A percentile compares a stretch with the other conserved stretches of the same genome.
phyloP scores from a whole-genome alignment of 2,329 filamentous ascomycete genomes.

The Phaeomoniella chlamydospora region DNA sequence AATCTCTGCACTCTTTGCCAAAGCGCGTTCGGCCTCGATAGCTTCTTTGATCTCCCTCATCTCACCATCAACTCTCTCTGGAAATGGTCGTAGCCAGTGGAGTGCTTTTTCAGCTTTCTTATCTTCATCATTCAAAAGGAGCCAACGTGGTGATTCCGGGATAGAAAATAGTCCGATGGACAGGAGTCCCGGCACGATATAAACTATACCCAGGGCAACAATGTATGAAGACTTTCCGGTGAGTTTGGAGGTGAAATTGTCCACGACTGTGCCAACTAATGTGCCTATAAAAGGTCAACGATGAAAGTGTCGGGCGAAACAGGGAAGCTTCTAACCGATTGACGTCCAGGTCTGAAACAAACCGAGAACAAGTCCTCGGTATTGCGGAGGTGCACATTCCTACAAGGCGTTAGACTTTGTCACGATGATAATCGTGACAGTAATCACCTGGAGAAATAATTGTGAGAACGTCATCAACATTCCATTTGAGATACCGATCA shows the following conservation, averaged over 20 bases:
- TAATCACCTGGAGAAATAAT: slow-evolving; percentile 27
- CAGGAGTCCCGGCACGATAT: slow-evolving; percentile 14
- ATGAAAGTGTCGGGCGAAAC: slow-evolving; percentile 19
- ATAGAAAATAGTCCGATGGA: slow-evolving; percentile 16
- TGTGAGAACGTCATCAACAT: slow-evolving; percentile 43
- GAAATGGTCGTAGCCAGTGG: slow-evolving; percentile 19
- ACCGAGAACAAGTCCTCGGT: slow-evolving; percentile 32
- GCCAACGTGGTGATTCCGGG: slow-evolving; percentile 19
- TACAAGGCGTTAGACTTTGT: too few relatives aligned
- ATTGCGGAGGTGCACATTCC: slow-evolving; percentile 35
- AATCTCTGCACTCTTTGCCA: slow-evolving; percentile 21
- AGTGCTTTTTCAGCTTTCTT: slow-evolving; percentile 20
- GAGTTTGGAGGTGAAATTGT: slow-evolving; percentile 26
- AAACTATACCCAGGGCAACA: slow-evolving; percentile 18
- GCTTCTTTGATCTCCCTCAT: slow-evolving; percentile 19
- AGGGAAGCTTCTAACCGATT: slow-evolving; percentile 14
- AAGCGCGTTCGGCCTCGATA: slow-evolving; percentile 18
- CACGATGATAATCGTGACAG: slow-evolving; percentile 5
- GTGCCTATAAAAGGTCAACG: slow-evolving; percentile 11
- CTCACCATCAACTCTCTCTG: slow-evolving; percentile 17
- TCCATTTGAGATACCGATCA: slow-evolving; percentile 43
- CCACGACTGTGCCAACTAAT: slow-evolving; percentile 29
- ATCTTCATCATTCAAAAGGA: slow-evolving; percentile 13
- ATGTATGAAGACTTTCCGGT: slow-evolving; percentile 20
- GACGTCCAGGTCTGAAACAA: slow-evolving; percentile 34